A percentile compares a stretch with the other conserved stretches of the same genome.
Evolutionary conservation across 2,329 filamentous ascomycete species (phyloP).

Genomic region (Penicillium digitatum): DNA sequence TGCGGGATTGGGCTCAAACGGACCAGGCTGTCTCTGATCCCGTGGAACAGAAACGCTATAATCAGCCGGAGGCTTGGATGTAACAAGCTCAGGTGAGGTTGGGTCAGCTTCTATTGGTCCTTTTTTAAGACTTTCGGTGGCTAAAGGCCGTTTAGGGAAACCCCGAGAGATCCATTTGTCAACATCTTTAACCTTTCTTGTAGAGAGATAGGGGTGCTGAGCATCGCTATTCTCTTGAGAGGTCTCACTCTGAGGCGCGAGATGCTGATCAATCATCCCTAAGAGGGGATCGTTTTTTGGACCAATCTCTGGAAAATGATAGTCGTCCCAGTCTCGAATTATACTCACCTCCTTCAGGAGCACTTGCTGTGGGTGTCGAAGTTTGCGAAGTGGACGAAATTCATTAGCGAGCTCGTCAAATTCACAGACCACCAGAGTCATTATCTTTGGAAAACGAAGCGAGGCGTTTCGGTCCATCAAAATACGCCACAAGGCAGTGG

Average conservation of each 20-base stretch:
- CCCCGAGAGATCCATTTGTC: background rate
- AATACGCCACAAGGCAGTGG: background rate
- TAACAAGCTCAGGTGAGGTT: background rate
- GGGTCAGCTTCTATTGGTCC: background rate
- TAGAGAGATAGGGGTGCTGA: background rate
- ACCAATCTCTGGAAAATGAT: background rate
- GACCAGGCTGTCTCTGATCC: background rate
- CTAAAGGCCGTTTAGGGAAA: background rate
- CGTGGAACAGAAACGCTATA: background rate
- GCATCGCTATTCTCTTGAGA: background rate
- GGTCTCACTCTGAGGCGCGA: background rate
- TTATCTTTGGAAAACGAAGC: background rate
- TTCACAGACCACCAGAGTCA: background rate
- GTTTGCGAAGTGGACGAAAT: background rate
- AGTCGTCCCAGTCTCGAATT: background rate
- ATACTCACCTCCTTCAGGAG: background rate
- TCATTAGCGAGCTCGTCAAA: background rate
- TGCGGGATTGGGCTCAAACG: background rate
- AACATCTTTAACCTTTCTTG: background rate
- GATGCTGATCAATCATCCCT: background rate
- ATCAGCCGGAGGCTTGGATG: background rate
- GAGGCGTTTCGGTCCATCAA: background rate
- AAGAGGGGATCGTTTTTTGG: background rate
- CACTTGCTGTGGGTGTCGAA: conserved; percentile 1
- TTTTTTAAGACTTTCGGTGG: background rate